Conservation (phyloP, 306 rosid genomes). For the Fragaria nilgerrensis region DNA sequence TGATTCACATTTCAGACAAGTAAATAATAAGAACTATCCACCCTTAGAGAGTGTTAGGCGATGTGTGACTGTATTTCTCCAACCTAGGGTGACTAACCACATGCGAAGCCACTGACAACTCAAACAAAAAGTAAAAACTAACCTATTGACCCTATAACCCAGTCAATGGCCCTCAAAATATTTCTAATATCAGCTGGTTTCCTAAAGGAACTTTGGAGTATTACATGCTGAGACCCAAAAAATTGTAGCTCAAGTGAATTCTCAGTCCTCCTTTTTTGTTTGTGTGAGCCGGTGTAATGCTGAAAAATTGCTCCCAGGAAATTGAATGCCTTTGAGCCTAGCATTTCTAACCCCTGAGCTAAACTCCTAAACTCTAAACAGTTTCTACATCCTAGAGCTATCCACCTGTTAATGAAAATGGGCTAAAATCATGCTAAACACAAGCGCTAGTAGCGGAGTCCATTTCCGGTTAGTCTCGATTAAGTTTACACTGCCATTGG, state of each 20-base stretch:
- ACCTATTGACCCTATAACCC: too few species aligned
- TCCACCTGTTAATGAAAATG: not conserved
- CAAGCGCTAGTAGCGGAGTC: not conserved
- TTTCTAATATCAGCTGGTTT: not conserved
- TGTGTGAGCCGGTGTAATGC: not conserved
- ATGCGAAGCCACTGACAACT: not conserved
- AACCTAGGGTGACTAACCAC: not conserved
- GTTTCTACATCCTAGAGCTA: not conserved
- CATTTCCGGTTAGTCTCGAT: not conserved
- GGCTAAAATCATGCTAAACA: not conserved
- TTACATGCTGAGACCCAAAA: not conserved
- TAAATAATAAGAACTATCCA: not conserved
- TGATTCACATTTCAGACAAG: slow-evolving; percentile 35
- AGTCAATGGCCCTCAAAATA: not conserved
- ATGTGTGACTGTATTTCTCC: not conserved
- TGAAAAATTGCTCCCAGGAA: not conserved
- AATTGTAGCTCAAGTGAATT: not conserved
- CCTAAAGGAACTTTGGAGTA: not conserved
- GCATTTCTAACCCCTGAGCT: not conserved
- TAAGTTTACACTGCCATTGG: not conserved
- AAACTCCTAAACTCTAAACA: not conserved
- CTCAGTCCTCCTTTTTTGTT: not conserved
- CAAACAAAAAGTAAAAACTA: not conserved
- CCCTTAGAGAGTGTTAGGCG: not conserved
- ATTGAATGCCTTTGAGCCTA: not conserved